Evolutionary conservation across 768 basidiomycete species (phyloP).

Genomic region (Boletellus ananiceps): DNA sequence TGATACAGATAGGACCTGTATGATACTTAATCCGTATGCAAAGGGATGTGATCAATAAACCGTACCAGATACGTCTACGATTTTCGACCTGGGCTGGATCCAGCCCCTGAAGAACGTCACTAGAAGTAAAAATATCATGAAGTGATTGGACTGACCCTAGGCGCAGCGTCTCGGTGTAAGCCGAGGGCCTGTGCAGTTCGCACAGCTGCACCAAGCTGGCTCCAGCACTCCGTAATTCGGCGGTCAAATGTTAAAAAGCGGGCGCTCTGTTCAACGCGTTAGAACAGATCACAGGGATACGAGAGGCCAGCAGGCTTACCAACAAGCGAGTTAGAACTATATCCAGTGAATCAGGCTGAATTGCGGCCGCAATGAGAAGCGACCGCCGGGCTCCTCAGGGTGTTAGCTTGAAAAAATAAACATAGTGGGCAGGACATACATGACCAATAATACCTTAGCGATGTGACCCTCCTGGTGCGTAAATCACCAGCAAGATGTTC

Average conservation of each 20-base stretch:
- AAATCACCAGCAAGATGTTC: conserved; percentile 81
- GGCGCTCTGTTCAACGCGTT: conserved; percentile 49
- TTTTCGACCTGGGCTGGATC: conserved; percentile 80
- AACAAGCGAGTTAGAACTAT: conserved; percentile 89
- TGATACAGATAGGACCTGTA: conserved; percentile 86
- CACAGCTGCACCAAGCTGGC: conserved; percentile 88
- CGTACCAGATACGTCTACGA: conserved; percentile 81
- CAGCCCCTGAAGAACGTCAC: conserved; percentile 47
- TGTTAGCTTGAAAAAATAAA: conserved; percentile 17
- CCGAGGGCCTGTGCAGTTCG: conserved; percentile 92
- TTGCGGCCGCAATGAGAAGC: conserved; percentile 85
- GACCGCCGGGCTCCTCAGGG: conserved; percentile 66
- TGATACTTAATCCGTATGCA: conserved; percentile 4
- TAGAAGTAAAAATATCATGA: not conserved
- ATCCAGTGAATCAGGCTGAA: conserved; percentile 89
- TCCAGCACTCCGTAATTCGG: conserved; percentile 94
- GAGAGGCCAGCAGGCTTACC: conserved; percentile 31
- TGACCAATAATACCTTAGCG: conserved; percentile 91
- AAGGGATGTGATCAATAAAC: not conserved
- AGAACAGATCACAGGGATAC: not conserved
- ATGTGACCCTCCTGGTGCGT: conserved; percentile 68
- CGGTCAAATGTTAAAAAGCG: conserved; percentile 68
- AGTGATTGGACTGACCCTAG: conserved; percentile 52
- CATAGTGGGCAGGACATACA: conserved; percentile 51
- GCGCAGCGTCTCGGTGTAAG: conserved; percentile 82